Conservation (phyloP, 768 basidiomycete genomes). For the Leccinum variicolor region DNA sequence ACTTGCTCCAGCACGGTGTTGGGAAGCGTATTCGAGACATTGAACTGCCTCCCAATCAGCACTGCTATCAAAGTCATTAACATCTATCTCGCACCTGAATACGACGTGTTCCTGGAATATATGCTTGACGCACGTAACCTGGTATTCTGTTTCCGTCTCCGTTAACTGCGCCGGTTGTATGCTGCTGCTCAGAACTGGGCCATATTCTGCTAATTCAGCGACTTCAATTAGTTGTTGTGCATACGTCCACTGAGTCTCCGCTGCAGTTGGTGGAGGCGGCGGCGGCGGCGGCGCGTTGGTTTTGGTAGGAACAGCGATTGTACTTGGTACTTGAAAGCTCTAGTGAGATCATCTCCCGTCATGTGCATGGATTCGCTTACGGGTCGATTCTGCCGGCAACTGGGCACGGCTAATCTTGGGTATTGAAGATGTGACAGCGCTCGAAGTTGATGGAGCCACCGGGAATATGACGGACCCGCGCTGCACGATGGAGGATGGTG, state of each 20-base stretch:
- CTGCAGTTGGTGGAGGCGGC: slow-evolving; percentile 74
- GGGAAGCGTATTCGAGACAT: slow-evolving; percentile 94
- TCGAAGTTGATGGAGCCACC: slow-evolving; percentile 98
- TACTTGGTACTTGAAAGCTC: slow-evolving; percentile 62
- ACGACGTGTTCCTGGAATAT: slow-evolving; percentile 94
- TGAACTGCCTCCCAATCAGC: slow-evolving; percentile 60
- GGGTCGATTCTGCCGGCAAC: slow-evolving; percentile 81
- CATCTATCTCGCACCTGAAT: slow-evolving; percentile 65
- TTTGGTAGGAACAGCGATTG: slow-evolving; percentile 70
- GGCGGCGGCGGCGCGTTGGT: slow-evolving; percentile 57
- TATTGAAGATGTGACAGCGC: slow-evolving; percentile 81
- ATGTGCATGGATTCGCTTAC: slow-evolving; percentile 43
- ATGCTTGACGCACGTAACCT: slow-evolving; percentile 95
- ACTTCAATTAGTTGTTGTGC: slow-evolving; percentile 81
- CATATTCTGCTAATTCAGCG: slow-evolving; percentile 83
- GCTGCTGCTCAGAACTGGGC: slow-evolving; percentile 84
- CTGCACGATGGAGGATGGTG: slow-evolving; percentile 63
- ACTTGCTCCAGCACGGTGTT: slow-evolving; percentile 95
- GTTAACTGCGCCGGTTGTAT: slow-evolving; percentile 78
- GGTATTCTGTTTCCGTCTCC: slow-evolving; percentile 97
- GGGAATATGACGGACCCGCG: slow-evolving; percentile 67
- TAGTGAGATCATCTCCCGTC: slow-evolving; percentile 10
- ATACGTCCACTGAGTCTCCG: slow-evolving; percentile 87
- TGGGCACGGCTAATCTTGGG: slow-evolving; percentile 95
- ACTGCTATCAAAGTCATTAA: background rate